Evolutionary conservation across 805 yeast genomes (phyloP), one percentile per base, ranked within the genome.

Genomic region (Tanozyma kutaoensis): DNA sequence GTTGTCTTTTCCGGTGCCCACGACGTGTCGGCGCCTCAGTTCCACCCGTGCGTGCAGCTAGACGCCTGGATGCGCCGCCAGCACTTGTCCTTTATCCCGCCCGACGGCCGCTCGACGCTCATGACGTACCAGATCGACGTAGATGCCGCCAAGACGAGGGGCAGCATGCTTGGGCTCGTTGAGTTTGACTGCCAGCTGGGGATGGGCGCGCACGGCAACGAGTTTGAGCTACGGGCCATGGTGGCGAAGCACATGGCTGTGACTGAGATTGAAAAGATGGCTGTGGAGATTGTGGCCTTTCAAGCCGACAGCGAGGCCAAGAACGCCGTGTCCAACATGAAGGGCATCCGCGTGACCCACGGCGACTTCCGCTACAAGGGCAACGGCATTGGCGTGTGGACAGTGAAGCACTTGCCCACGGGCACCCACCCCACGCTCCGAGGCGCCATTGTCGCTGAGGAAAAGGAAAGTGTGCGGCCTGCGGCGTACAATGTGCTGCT

Each of bases 61-160:
- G 62, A 58, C 8, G 50, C 52, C 12, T 78, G 84, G 82, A 28
- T 42, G 20, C 42, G 41, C 4, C 65, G 66, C 1, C 73, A 72
- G 1, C 36, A 52, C 0, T 44, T 85, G 18, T 58, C 72, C 12
- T 82, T 88, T 42, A 63, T 79, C 12, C 98, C 97, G 4, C 94
- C 97, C 0, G 95, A 88, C 49, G 96, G 93, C 5, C 64, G 57
- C 32, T 69, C 72, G 22, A 57, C 62, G 3, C 45, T 86, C 14
- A 66, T 76, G 64, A 50, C 67, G 8, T 86, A 86, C 48, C 58
- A 66, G 5, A 47, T 79, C 17, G 79, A 78, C 36, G 41, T 76
- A 20, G 49, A 49, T 18, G 35, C 23, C 22, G 14, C 52, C 16
- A 34, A 34, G 24, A 37, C 30, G 5, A 37, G 28, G 23, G 26